Evolutionary conservation across 306 rosid genomes (phyloP), one percentile per base, ranked within the genome.

Genomic region (Arachis stenosperma): DNA sequence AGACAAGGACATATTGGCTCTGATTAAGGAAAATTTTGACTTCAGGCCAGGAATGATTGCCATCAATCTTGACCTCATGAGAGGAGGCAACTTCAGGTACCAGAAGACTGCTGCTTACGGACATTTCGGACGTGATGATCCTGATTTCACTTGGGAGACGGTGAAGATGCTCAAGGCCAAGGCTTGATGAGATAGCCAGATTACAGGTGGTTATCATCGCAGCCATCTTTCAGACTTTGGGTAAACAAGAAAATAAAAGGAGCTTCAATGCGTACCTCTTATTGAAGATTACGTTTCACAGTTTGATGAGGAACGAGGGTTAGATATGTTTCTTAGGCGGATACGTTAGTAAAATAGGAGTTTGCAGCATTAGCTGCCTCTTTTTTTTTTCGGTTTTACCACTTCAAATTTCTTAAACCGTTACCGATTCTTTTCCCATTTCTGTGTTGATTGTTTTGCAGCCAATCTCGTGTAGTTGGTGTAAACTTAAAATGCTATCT

Each of bases 21-120:
- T 91, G 15, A 88, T 88, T 15, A 84, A 88, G 81, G 93, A 88
- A 75, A 85, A 78, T 5, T 91, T 91, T 30, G 97, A 91, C 74
- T 91, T 87, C 15, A 87, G 94, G 87, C 97, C 90, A 5, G 92
- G 97, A 69, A 88, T 91, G 94, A 91, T 88, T 65, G 78, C 94
- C 81, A 86, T 80, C 74, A 63, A 91, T 62, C 94, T 91, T 62
- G 97, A 91, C 59, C 85, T 88, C 81, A 78, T 43, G 64, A 80
- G 94, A 79, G 94, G 97, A 74, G 92, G 97, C 61, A 88, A 85
- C 8, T 85, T 79, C 87, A 85, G 97, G 90, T 91, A 76, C 81
- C 92, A 81, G 75, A 91, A 88, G 82, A 88, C 92, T 54, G 94
- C 97, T 59, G 92, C 97, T 66, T 91, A 88, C 60, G 94, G 97